Percentiles rank a stretch among this genome's conserved stretches.
These are phyloP conservation scores for Penicillium coffeae DNA, from an alignment of 495 filamentous ascomycete genomes.

Conservation along the genomic window DNA sequence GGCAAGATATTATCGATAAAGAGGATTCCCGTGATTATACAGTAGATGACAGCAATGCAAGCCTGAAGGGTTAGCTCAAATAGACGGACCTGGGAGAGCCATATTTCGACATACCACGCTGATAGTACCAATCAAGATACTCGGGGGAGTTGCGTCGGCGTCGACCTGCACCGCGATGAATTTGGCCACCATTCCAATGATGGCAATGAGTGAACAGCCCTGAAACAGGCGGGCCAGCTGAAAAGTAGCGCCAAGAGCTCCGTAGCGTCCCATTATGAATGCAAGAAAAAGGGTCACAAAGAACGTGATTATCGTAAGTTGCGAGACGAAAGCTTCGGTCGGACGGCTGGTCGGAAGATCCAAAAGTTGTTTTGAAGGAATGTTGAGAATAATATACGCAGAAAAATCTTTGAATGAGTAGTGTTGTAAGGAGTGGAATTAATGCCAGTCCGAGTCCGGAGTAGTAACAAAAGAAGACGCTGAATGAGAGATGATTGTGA, in stretches of 20 bases:
- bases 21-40: constrained; percentile 68
- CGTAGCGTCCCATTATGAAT: constrained; percentile 43
- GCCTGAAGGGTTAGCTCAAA: constrained; percentile 46
- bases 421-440: neutral
- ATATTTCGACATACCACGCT: constrained; percentile 64
- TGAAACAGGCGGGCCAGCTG: constrained; percentile 68
- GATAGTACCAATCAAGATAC: constrained; percentile 72
- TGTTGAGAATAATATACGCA: neutral
- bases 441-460: neutral
- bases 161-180: constrained; percentile 77
- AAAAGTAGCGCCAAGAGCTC: constrained; percentile 77
- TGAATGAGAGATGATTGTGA: constrained; percentile 14
- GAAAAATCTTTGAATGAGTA: neutral
- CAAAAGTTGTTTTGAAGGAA: neutral
- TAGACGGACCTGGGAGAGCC: neutral
- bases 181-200: constrained; percentile 77
- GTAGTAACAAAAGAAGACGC: constrained; percentile 5
- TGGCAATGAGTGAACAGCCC: constrained; percentile 64
- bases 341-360: neutral
- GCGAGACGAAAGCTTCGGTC: neutral
- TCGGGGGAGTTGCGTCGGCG: constrained; percentile 57
- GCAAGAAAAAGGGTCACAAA: neutral
- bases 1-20: constrained; percentile 73
- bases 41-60: constrained; percentile 73
- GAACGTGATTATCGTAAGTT: neutral